Conservation (phyloP, 1,284 basidiomycete species). For the Ceratobasidium sp. region DNA sequence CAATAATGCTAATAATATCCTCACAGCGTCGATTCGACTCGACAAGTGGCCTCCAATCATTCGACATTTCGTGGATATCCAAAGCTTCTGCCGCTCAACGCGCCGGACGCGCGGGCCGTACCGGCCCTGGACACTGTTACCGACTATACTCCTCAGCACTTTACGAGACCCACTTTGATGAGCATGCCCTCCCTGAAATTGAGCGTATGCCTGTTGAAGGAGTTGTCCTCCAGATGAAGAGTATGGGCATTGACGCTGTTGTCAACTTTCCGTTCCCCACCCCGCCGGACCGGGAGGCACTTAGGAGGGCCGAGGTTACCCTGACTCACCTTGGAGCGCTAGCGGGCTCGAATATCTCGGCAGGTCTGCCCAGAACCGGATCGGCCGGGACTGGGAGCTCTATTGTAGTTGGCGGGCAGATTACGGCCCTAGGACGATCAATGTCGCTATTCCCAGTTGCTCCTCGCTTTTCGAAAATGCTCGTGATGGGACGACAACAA, state of each 20-base stretch:
- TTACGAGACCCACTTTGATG: constrained; percentile 90
- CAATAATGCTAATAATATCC: constrained; percentile 18
- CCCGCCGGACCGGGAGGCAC: constrained; percentile 81
- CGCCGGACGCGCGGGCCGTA: constrained; percentile 77
- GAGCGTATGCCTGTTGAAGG: constrained; percentile 96
- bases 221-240: constrained; percentile 98
- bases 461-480: constrained; percentile 93
- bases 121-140: constrained; percentile 81
- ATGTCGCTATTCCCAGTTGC: constrained; percentile 96
- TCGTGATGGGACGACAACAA: constrained; percentile 90
- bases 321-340: constrained; percentile 87
- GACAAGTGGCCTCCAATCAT: constrained; percentile 69
- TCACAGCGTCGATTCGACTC: constrained; percentile 63
- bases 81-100: constrained; percentile 78
- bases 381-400: constrained; percentile 42
- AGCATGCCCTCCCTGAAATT: constrained; percentile 91
- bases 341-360: constrained; percentile 50
- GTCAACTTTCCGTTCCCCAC: constrained; percentile 99
- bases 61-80: constrained; percentile 76
- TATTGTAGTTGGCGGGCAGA: constrained; percentile 58
- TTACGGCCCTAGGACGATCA: constrained; percentile 86
- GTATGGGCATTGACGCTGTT: constrained; percentile 97
- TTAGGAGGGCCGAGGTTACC: constrained; percentile 83
- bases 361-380: constrained; percentile 46
- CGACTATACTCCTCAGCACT: constrained; percentile 76